Evolutionary conservation across 164 flowering plant species (phyloP).

Genomic region (Pachysandra terminalis): DNA sequence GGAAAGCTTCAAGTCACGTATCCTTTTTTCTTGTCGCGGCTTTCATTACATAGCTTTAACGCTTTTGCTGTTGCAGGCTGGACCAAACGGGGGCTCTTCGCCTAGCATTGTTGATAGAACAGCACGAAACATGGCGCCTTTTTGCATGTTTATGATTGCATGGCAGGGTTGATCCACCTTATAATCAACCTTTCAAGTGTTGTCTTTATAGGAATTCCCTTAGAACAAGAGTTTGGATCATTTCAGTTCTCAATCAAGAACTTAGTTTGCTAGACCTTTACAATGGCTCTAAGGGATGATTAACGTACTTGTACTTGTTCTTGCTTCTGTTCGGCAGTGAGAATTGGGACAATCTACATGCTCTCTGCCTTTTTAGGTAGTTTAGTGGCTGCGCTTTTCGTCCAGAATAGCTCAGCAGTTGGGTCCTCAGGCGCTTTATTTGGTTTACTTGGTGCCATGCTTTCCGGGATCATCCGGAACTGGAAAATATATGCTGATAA

Average conservation of each 20-base stretch:
- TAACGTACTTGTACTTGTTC: not conserved
- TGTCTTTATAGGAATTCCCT: conserved; percentile 55
- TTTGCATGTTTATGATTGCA: conserved; percentile 56
- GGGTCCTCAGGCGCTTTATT: conserved; percentile 67
- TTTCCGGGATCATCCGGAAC: conserved; percentile 54
- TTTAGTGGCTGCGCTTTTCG: conserved; percentile 55
- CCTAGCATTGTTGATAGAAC: conserved; percentile 22
- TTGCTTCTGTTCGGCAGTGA: conserved; percentile 41
- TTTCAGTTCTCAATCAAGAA: conserved; percentile 25
- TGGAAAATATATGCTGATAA: conserved; percentile 63
- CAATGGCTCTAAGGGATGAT: not conserved
- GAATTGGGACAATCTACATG: conserved; percentile 59
- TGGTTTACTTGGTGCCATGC: conserved; percentile 79
- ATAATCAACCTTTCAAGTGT: conserved; percentile 53
- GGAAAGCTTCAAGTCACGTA: too few species aligned
- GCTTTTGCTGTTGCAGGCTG: conserved; percentile 39
- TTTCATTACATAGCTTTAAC: not conserved
- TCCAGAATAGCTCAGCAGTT: conserved; percentile 51
- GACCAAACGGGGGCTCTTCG: conserved; percentile 71
- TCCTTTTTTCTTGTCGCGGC: too few species aligned
- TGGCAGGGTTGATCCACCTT: conserved; percentile 70
- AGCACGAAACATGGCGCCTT: conserved; percentile 70
- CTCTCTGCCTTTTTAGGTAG: conserved; percentile 67
- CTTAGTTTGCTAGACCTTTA: not conserved
- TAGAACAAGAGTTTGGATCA: conserved; percentile 80